Base-by-base conservation (phyloP, 2,329 filamentous ascomycete genomes). In the Monosporascus sp. region DNA sequence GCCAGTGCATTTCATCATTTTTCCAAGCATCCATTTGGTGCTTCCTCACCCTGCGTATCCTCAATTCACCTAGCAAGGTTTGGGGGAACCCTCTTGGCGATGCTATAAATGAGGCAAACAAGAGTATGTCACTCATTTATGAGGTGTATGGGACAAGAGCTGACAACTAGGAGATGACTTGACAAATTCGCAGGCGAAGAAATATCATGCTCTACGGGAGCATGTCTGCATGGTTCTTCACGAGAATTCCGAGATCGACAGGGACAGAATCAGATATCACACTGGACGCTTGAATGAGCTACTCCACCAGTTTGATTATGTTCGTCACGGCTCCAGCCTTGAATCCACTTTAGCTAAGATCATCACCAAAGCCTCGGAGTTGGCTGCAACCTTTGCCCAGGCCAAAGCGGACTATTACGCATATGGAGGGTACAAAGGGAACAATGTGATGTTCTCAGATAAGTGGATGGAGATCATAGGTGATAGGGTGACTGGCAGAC, bases 51-150 rank as follows among this genome's bases (percentile, higher is more conserved):
- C 14, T 14, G 11, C 17, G 46, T 14, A 7, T 51, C 37, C 22
- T 55, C 5, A 22, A 51, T 1, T 48, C 40, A 7, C 51, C 54
- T 35, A 40, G 52, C 22, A 55, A 38, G 14, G 15, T 55, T 45
- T 46, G 37, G 44, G 38, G 44, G 3, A 38, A 44, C 11, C 17
- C 18, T 5, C 40, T 43, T 24, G 38, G 22, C 24, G 40, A 46
- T 26, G 48, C 37, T 28, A 14, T 47, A 40, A 6, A 24, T 14
- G 18, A 14, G 15, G 24, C 20, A 37, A 2, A 14, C n/a, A 40
- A 24, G 7, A 9, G 48, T 40, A 50, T 40, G 5, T 28, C 20
- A 26, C 7, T 38, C 7, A 14, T 49, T 24, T 18, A 5, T 14
- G 5, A n/a, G 4, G 14, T 24, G 7, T 9, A 24, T 26, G 48